These are phyloP conservation scores for Didymella exigua DNA, from an alignment of 2,329 filamentous ascomycete genomes.

Conservation along the genomic window DNA sequence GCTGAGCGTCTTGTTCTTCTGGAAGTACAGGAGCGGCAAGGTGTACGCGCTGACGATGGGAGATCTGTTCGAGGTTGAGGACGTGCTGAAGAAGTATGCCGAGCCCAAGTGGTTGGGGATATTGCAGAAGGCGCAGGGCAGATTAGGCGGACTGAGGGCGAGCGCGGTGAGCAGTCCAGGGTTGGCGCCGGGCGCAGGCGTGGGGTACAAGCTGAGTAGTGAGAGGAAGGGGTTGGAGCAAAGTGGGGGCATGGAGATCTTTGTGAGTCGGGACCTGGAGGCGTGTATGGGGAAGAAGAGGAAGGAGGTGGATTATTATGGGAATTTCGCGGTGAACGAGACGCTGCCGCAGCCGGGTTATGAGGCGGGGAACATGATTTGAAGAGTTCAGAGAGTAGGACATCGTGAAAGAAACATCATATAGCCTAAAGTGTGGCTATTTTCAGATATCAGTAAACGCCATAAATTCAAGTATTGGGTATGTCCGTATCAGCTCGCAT, in stretches of 20 bases:
- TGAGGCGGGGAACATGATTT: slow-evolving; percentile 41
- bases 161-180: slow-evolving; percentile 8
- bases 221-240: slow-evolving; percentile 42
- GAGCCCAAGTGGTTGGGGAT: slow-evolving; percentile 41
- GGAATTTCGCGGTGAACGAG: slow-evolving; percentile 43
- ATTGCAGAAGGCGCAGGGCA: slow-evolving; percentile 8
- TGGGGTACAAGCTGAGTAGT: slow-evolving; percentile 43
- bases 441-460: too few relatives aligned
- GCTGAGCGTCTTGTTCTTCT: slow-evolving; percentile 43
- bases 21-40: slow-evolving; percentile 42
- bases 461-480: too few relatives aligned
- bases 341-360: slow-evolving; percentile 42
- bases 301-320: slow-evolving; percentile 44
- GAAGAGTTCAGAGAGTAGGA: background rate
- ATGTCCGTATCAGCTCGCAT: too few relatives aligned
- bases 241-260: slow-evolving; percentile 47
- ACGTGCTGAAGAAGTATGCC: slow-evolving; percentile 42
- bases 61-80: slow-evolving; percentile 45
- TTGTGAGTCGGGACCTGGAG: slow-evolving; percentile 40
- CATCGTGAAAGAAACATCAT: too few relatives aligned
- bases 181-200: slow-evolving; percentile 33
- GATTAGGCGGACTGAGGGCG: background rate
- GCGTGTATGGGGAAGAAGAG: slow-evolving; percentile 38
- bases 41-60: slow-evolving; percentile 44
- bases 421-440: too few relatives aligned